A percentile compares a stretch with the other conserved stretches of the same genome.
Conservation (phyloP, 768 basidiomycete genomes). For the Steccherinum ochraceum region DNA sequence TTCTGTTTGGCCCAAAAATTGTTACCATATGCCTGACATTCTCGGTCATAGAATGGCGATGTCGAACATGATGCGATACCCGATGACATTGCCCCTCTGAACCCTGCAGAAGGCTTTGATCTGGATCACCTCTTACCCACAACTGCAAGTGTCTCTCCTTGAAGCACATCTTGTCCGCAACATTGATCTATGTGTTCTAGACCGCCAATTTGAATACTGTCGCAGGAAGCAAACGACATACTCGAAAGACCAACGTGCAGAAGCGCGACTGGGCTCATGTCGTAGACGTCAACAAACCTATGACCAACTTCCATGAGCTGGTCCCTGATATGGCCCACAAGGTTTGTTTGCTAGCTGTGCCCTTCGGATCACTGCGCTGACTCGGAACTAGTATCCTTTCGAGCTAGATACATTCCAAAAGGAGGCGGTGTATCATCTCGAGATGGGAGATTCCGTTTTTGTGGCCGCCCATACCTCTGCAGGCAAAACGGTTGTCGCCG, state of each 20-base stretch:
- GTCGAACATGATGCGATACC: conserved; percentile 11
- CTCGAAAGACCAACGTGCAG: conserved; percentile 42
- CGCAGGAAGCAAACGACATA: conserved; percentile 25
- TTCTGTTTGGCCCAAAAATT: neutral
- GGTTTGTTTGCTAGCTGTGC: conserved; percentile 45
- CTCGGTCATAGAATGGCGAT: conserved; percentile 7
- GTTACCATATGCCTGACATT: neutral
- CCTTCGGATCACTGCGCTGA: neutral
- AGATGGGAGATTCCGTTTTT: conserved; percentile 96
- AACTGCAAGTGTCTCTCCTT: conserved; percentile 23
- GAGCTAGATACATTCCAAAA: conserved; percentile 98
- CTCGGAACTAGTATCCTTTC: conserved; percentile 78
- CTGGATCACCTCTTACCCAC: conserved; percentile 71
- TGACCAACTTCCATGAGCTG: conserved; percentile 83
- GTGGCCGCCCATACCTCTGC: conserved; percentile 99
- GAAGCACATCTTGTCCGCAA: too few relatives aligned
- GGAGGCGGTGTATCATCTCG: conserved; percentile 95
- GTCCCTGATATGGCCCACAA: conserved; percentile 97
- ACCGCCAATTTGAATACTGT: conserved; percentile 48
- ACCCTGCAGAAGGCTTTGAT: conserved; percentile 30
- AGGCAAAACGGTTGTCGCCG: conserved; percentile 98
- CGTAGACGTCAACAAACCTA: conserved; percentile 86
- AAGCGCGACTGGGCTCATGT: conserved; percentile 99
- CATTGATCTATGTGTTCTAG: too few relatives aligned
- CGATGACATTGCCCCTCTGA: neutral